A percentile compares a stretch with the other conserved stretches of the same genome.
phyloP scores from a whole-genome alignment of 306 rosid genomes.

The Quercus robur region DNA sequence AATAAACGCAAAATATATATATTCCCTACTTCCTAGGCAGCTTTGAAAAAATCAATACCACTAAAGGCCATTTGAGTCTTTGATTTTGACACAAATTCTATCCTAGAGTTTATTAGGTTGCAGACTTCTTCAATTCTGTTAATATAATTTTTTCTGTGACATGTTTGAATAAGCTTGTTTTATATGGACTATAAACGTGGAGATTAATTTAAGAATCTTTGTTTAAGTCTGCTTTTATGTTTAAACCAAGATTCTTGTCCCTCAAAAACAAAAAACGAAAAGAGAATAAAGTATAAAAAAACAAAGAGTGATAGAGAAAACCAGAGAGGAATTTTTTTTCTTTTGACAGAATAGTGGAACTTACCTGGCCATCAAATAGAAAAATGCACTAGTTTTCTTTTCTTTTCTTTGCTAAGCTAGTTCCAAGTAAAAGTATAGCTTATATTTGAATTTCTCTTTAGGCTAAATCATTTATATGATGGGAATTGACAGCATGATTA shows the following conservation, averaged over 20 bases:
- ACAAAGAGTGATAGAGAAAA: not conserved
- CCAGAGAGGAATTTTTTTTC: not conserved
- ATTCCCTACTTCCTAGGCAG: no score
- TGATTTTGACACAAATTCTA: not conserved
- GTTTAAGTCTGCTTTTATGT: not conserved
- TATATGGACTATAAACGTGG: not conserved
- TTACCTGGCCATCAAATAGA: no score
- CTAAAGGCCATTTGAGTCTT: no score
- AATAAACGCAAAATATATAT: no score
- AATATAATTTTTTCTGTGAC: not conserved
- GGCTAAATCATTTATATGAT: not conserved
- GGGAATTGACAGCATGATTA: not conserved
- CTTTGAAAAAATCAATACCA: no score
- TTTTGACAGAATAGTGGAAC: no score
- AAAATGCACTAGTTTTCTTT: no score
- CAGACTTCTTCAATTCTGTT: not conserved
- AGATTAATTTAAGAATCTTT: no score
- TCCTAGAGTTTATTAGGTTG: not conserved
- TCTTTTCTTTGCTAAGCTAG: no score
- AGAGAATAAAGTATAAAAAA: not conserved
- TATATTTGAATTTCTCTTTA: not conserved
- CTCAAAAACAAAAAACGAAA: not conserved
- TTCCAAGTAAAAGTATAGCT: slow-evolving; percentile 1
- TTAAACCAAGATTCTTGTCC: not conserved
- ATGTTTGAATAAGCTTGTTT: not conserved